Evolutionary conservation across 1,284 basidiomycete species (phyloP).

Genomic region (Moesziomyces sp.): DNA sequence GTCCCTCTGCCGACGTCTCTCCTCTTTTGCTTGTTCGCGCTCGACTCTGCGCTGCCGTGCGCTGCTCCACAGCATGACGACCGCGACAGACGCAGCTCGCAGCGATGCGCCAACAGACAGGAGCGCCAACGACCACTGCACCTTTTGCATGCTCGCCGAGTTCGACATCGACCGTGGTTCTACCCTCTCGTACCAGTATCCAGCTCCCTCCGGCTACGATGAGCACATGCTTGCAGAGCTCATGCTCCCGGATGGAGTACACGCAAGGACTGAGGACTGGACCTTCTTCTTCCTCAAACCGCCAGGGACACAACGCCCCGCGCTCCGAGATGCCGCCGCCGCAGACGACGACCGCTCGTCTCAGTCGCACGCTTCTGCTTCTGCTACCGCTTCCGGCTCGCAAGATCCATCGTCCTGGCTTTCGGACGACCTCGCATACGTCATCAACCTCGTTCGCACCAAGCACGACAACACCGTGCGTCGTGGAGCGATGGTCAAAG

Average conservation of each 20-base stretch:
- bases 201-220: constrained; percentile 55
- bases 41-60: too few species aligned
- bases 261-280: constrained; percentile 94
- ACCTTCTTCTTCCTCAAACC: constrained; percentile 88
- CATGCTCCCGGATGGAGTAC: constrained; percentile 98
- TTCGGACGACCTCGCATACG: constrained; percentile 72
- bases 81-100: not conserved
- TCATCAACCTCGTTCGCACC: constrained; percentile 92
- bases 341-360: constrained; percentile 6
- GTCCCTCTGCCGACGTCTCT: not conserved
- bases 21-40: too few species aligned
- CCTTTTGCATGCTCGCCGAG: constrained; percentile 62
- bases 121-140: constrained; percentile 39
- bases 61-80: too few species aligned
- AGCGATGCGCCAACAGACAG: constrained; percentile 3
- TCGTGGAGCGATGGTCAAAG: constrained; percentile 92
- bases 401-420: constrained; percentile 23
- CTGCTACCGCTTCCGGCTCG: not conserved
- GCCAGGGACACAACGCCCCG: constrained; percentile 15
- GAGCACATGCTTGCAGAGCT: constrained; percentile 84
- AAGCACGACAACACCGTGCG: constrained; percentile 89
- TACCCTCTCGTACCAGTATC: constrained; percentile 58
- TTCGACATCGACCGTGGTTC: constrained; percentile 64
- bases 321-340: constrained; percentile 5
- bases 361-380: not conserved